These are phyloP conservation scores for Coemansia sp. DNA, from an alignment of 192 early-diverging fungal genomes.

Conservation along the genomic window DNA sequence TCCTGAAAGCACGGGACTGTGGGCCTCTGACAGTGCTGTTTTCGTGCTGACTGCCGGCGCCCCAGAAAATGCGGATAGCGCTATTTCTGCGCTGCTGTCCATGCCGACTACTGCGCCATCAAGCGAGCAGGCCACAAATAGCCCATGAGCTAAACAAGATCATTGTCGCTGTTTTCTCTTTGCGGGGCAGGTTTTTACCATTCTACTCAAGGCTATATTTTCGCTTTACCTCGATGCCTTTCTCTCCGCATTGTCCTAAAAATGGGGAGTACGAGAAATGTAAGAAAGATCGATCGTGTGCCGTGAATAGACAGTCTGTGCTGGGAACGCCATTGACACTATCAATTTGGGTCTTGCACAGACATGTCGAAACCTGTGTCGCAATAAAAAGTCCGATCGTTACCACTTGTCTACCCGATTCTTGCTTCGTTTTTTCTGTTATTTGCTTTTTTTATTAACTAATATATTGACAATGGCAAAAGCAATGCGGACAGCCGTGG, in stretches of 20 bases:
- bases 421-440: too few species aligned
- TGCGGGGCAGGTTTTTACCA: background rate
- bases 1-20: background rate
- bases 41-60: slow-evolving; percentile 1
- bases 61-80: background rate
- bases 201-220: background rate
- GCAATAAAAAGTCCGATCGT: background rate
- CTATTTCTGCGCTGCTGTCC: background rate
- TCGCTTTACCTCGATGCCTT: background rate
- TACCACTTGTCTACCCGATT: too few species aligned
- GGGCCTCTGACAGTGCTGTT: slow-evolving; percentile 12
- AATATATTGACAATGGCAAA: too few species aligned
- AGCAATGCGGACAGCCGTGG: background rate
- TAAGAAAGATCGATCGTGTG: background rate
- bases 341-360: too few species aligned
- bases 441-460: too few species aligned
- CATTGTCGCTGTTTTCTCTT: too few species aligned
- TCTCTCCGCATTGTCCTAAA: background rate
- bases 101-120: background rate
- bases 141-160: background rate
- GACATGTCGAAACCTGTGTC: too few species aligned
- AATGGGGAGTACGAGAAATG: background rate
- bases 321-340: too few species aligned
- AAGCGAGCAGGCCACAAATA: background rate
- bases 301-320: background rate